These are phyloP conservation scores for Lentinula sp. DNA, from an alignment of 768 basidiomycete genomes.

Conservation along the genomic window DNA sequence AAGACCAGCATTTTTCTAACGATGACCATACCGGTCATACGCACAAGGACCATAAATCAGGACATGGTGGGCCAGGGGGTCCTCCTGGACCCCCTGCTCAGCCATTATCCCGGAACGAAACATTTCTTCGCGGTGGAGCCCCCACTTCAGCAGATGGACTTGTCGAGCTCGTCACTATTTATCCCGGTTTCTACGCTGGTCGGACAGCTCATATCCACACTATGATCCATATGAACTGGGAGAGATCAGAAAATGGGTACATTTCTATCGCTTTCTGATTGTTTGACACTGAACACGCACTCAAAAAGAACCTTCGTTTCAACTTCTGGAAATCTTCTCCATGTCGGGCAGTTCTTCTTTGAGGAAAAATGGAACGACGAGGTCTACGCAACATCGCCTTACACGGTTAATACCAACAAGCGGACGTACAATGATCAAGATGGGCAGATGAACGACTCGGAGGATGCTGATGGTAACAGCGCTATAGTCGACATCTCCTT, in stretches of 20 bases:
- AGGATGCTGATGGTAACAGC: conserved; percentile 16
- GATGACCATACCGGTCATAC: not conserved
- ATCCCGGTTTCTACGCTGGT: conserved; percentile 25
- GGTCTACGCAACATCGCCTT: conserved; percentile 20
- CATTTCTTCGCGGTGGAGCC: conserved; percentile 27
- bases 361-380: conserved; percentile 22
- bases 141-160: conserved; percentile 23
- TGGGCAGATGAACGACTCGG: conserved; percentile 16
- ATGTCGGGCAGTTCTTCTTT: conserved; percentile 32
- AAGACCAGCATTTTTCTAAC: not conserved
- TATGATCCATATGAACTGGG: conserved; percentile 21
- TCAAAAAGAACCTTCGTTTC: conserved; percentile 20
- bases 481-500: conserved; percentile 19
- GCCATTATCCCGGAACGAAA: conserved; percentile 15
- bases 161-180: conserved; percentile 24
- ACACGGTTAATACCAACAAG: conserved; percentile 19
- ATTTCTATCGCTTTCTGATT: not conserved
- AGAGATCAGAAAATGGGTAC: conserved; percentile 13
- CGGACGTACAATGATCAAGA: conserved; percentile 24
- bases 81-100: not conserved
- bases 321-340: conserved; percentile 20
- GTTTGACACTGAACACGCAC: too few relatives aligned
- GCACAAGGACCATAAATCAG: not conserved
- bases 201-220: conserved; percentile 28
- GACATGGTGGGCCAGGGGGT: not conserved